Conservation (phyloP, 352 stramenopile species). For the Phytophthora brassicae region DNA sequence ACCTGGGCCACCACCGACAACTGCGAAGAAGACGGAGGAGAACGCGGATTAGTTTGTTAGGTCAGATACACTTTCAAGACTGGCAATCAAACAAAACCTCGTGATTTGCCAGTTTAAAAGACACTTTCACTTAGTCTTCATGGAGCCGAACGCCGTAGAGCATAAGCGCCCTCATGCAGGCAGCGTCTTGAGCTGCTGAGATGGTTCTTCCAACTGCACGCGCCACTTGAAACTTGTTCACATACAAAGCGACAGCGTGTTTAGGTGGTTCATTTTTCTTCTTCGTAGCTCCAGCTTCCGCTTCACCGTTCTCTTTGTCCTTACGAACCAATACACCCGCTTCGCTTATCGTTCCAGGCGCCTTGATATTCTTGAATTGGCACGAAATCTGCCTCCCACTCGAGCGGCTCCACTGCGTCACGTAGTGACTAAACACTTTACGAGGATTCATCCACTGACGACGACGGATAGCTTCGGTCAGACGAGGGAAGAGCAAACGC, state of each 20-base stretch:
- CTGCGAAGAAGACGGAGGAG: constrained; percentile 25
- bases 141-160: constrained; percentile 65
- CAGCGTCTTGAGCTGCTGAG: constrained; percentile 64
- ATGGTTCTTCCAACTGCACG: constrained; percentile 69
- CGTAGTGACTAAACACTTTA: constrained; percentile 68
- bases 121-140: too few relatives aligned
- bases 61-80: not conserved
- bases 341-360: constrained; percentile 3
- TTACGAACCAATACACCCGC: constrained; percentile 32
- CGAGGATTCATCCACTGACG: constrained; percentile 85
- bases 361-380: constrained; percentile 54
- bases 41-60: constrained; percentile 28
- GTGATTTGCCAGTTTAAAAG: too few relatives aligned
- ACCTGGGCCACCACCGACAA: constrained; percentile 48
- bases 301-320: constrained; percentile 8
- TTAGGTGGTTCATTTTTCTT: constrained; percentile 21
- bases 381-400: constrained; percentile 38
- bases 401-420: constrained; percentile 52
- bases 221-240: constrained; percentile 66
- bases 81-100: too few relatives aligned
- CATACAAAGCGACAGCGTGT: constrained; percentile 67
- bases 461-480: constrained; percentile 72
- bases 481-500: constrained; percentile 57
- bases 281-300: constrained; percentile 17
- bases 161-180: constrained; percentile 61